Conservation (phyloP, 805 yeast species). For the Lipomyces sp. region DNA sequence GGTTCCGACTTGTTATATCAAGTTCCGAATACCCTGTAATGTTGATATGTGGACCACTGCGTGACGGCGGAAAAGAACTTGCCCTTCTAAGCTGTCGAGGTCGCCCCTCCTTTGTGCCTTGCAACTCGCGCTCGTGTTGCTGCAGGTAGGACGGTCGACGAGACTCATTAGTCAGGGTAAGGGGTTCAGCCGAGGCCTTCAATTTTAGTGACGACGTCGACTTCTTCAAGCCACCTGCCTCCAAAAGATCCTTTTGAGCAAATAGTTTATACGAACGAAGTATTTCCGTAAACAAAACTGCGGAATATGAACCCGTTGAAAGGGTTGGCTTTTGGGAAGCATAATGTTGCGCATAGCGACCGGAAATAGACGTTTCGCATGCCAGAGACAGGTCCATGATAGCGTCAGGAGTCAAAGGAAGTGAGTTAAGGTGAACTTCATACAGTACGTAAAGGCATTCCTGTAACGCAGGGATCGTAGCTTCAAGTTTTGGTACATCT, state of each 20-base stretch:
- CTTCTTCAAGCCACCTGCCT: slow-evolving; percentile 20
- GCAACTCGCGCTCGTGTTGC: too few species aligned
- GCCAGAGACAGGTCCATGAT: slow-evolving; percentile 63
- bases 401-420: slow-evolving; percentile 48
- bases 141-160: too few species aligned
- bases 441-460: slow-evolving; percentile 45
- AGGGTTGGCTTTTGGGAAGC: slow-evolving; percentile 54
- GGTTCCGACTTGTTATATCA: slow-evolving; percentile 43
- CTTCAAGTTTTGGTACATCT: slow-evolving; percentile 15
- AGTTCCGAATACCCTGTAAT: slow-evolving; percentile 50
- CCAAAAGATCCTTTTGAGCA: slow-evolving; percentile 35
- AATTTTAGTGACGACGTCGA: slow-evolving; percentile 49
- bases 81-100: slow-evolving; percentile 34
- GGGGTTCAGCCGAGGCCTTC: slow-evolving; percentile 15
- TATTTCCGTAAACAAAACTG: slow-evolving; percentile 60
- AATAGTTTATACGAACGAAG: slow-evolving; percentile 57
- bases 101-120: too few species aligned
- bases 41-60: slow-evolving; percentile 16
- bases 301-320: slow-evolving; percentile 59
- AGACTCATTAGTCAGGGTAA: neutral
- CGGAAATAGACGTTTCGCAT: slow-evolving; percentile 59
- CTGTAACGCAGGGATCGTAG: slow-evolving; percentile 39
- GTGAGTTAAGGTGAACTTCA: slow-evolving; percentile 28
- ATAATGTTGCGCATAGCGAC: slow-evolving; percentile 45
- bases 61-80: slow-evolving; percentile 40